Evolutionary conservation across 495 filamentous ascomycete species (phyloP), one percentile per base, ranked within the genome.

Genomic region (Hypoxylon lenormandii): DNA sequence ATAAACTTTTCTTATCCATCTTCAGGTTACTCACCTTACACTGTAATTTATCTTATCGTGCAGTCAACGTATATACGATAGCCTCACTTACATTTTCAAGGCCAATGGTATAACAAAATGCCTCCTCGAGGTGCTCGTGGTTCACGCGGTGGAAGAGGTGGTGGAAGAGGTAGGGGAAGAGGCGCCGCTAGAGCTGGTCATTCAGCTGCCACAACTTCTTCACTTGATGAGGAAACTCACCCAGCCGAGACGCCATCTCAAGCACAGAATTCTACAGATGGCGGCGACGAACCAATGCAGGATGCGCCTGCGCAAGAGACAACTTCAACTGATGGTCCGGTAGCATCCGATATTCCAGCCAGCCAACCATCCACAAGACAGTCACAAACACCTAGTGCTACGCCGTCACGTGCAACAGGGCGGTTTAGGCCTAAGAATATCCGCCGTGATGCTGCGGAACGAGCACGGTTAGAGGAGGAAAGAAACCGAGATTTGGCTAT

Each of bases 361-460:
- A 22, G 45, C 53, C 56, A 10, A 40, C 70, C 19, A 19, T 40
- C 48, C 38, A 16, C 57, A 26, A 61, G 63, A 23, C 46, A 53
- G 23, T 69, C 74, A 26, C 68, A 51, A 47, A 51, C 72, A 13
- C 51, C 69, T 6, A 66, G 52, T 38, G 61, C 40, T 49, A 4
- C 72, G 16, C 42, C 66, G 5, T 71, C 72, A 43, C 66, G 66
- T 21, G 53, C 45, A 40, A 51, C 60, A 40, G 63, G 69, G 19
- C 58, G 75, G 33, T 80, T 82, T 62, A 80, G 74, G 46, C 81
- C 81, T 1, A 83, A 81, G 59, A 79, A 70, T 2, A 64, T 82
- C 11, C 74, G 81, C 5, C 69, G 80, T 51, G 79, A 76, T 58
- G 76, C 80, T 19, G 69, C 75, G 3, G 81, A 83, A 55, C 72